phyloP scores from a whole-genome alignment of 1,284 basidiomycete genomes.

The Leccinum subrobustum region DNA sequence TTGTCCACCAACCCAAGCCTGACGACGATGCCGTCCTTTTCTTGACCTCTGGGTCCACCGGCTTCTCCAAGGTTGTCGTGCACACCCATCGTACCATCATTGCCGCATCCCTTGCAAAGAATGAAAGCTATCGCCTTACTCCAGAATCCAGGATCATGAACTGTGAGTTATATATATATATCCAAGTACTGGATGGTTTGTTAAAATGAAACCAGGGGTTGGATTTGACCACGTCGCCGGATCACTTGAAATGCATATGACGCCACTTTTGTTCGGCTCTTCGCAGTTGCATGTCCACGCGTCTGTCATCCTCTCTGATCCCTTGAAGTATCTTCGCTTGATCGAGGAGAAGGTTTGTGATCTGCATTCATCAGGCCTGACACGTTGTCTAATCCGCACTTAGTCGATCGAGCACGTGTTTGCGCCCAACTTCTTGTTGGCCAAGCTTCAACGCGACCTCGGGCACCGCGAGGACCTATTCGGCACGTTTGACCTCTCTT shows the following conservation, averaged over 20 bases:
- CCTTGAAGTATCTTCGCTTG: conserved; percentile 21
- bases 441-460: conserved; percentile 36
- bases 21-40: conserved; percentile 31
- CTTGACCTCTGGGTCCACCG: conserved; percentile 29
- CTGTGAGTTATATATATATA: conserved; percentile 19
- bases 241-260: conserved; percentile 28
- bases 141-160: conserved; percentile 30
- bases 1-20: conserved; percentile 16
- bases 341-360: conserved; percentile 24
- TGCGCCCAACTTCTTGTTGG: conserved; percentile 42
- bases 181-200: not conserved
- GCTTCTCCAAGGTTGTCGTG: conserved; percentile 31
- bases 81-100: conserved; percentile 27
- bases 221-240: conserved; percentile 37
- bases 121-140: conserved; percentile 24
- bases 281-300: conserved; percentile 30
- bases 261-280: conserved; percentile 25
- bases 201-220: conserved; percentile 19
- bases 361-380: not conserved
- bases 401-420: conserved; percentile 31
- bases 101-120: conserved; percentile 30
- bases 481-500: conserved; percentile 24
- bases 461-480: conserved; percentile 24
- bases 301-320: conserved; percentile 28
- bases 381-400: not conserved